Percentiles rank a stretch among this genome's conserved stretches.
These are phyloP conservation scores for Carallia pectinifolia DNA, from an alignment of 345 rosid genomes.

Conservation along the genomic window DNA sequence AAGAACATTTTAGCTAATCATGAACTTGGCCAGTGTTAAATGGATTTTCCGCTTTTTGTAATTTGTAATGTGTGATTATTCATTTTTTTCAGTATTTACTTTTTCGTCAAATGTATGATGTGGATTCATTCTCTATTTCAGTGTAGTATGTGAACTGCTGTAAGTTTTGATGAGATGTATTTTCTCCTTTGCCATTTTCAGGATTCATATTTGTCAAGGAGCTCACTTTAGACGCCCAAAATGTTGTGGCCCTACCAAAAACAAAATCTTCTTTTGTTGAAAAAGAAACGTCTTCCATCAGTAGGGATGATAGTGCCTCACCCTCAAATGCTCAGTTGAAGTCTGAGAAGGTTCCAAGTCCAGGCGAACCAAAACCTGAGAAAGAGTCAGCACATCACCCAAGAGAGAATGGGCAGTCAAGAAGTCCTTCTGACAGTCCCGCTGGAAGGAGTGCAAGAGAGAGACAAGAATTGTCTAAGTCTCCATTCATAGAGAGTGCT, in stretches of 20 bases:
- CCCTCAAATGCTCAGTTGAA: constrained; percentile 43
- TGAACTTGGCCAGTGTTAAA: background rate
- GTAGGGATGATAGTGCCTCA: constrained; percentile 30
- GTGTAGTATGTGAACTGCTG: background rate
- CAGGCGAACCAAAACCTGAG: constrained; percentile 46
- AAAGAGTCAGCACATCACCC: constrained; percentile 50
- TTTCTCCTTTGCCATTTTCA: constrained; percentile 33
- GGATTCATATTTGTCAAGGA: constrained; percentile 87
- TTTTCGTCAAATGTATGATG: too few relatives aligned
- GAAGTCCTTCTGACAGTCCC: constrained; percentile 44
- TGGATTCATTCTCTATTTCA: background rate
- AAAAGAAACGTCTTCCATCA: constrained; percentile 33
- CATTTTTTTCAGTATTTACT: too few relatives aligned
- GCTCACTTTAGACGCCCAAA: constrained; percentile 89
- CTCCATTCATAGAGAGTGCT: constrained; percentile 39
- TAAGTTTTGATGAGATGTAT: constrained; percentile 7
- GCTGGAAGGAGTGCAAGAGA: constrained; percentile 40
- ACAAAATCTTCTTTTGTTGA: constrained; percentile 43
- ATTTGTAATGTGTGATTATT: too few relatives aligned
- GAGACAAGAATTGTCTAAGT: constrained; percentile 46
- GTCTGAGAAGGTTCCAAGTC: constrained; percentile 40
- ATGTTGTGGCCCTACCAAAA: constrained; percentile 84
- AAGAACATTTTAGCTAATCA: background rate
- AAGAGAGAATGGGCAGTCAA: constrained; percentile 39
- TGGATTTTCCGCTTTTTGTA: too few relatives aligned